Conservation (phyloP, 345 rosid genomes). For the Pistacia atlantica region DNA sequence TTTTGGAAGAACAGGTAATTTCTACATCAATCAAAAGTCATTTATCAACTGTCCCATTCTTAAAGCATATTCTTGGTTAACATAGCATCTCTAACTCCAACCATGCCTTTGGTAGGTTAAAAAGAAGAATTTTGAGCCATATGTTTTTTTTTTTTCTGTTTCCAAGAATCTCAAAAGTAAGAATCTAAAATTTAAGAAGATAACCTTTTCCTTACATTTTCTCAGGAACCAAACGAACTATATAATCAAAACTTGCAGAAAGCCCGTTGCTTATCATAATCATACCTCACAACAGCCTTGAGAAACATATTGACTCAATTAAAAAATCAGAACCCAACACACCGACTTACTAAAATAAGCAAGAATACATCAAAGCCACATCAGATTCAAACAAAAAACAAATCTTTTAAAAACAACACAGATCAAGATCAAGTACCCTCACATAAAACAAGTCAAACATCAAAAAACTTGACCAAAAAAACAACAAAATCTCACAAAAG, state of each 20-base stretch:
- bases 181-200: not conserved
- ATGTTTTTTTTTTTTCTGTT: not conserved
- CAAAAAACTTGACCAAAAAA: not conserved
- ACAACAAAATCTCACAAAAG: not conserved
- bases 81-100: not conserved
- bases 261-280: not conserved
- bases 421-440: constrained; percentile 28
- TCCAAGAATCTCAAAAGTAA: not conserved
- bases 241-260: not conserved
- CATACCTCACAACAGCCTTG: constrained; percentile 1
- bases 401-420: not conserved
- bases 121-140: not conserved
- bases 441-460: not conserved
- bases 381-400: constrained; percentile 8
- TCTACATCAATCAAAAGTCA: not conserved
- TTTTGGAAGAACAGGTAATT: not conserved
- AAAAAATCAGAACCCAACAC: not conserved
- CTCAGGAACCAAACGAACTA: constrained; percentile 1
- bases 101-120: constrained; percentile 1
- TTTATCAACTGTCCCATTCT: not conserved
- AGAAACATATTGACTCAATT: not conserved
- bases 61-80: constrained; percentile 12
- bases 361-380: not conserved
- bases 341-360: not conserved
- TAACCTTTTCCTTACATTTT: constrained; percentile 3